A percentile compares a stretch with the other conserved stretches of the same genome.
phyloP scores from a whole-genome alignment of 768 basidiomycete species.

The Tulasnella sp. region DNA sequence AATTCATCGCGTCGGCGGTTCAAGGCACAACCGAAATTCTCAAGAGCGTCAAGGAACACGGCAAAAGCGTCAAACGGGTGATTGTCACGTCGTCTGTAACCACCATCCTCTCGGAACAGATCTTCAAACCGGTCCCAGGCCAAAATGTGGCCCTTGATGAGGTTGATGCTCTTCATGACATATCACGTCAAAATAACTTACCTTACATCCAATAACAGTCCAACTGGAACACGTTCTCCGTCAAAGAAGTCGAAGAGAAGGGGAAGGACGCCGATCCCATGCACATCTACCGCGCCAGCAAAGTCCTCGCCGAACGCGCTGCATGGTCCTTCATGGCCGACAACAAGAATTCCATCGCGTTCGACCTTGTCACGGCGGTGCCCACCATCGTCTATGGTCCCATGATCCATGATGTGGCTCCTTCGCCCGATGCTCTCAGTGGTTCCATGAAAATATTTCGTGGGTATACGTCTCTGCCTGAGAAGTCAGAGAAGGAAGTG shows the following conservation, averaged over 20 bases:
- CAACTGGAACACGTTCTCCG: slow-evolving; percentile 28
- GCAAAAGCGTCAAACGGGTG: slow-evolving; percentile 25
- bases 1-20: slow-evolving; percentile 30
- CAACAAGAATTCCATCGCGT: slow-evolving; percentile 17
- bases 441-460: slow-evolving; percentile 20
- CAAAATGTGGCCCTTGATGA: not conserved
- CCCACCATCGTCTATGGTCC: slow-evolving; percentile 27
- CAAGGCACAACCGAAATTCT: slow-evolving; percentile 28
- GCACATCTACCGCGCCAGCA: slow-evolving; percentile 23
- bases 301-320: slow-evolving; percentile 26
- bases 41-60: slow-evolving; percentile 24
- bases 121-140: not conserved
- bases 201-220: slow-evolving; percentile 15
- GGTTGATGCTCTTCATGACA: not conserved
- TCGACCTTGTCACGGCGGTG: slow-evolving; percentile 23
- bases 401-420: slow-evolving; percentile 30
- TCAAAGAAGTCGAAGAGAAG: slow-evolving; percentile 24
- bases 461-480: slow-evolving; percentile 7
- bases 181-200: not conserved
- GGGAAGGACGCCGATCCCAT: slow-evolving; percentile 22
- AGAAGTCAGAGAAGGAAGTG: slow-evolving; percentile 14
- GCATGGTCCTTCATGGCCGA: slow-evolving; percentile 24
- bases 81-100: slow-evolving; percentile 30
- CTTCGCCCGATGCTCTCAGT: slow-evolving; percentile 29
- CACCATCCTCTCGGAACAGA: slow-evolving; percentile 22